A percentile compares a stretch with the other conserved stretches of the same genome.
Conservation (phyloP, 257 asterid genomes). For the Osmanthus fragrans region DNA sequence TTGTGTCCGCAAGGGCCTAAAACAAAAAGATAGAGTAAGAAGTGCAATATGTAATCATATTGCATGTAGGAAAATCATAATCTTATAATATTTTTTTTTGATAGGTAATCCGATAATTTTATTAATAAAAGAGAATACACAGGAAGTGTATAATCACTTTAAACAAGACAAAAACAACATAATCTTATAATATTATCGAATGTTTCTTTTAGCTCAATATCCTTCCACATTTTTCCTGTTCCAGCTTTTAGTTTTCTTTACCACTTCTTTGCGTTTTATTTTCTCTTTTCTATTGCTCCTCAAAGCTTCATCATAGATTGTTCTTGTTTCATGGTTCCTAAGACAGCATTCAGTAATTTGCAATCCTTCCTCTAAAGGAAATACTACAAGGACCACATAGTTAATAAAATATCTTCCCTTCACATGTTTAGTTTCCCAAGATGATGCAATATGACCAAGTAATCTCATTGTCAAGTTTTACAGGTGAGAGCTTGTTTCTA, state of each 20-base stretch:
- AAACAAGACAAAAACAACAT: too few relatives aligned
- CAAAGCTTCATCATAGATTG: conserved; percentile 2
- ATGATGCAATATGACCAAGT: background rate
- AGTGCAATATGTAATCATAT: conserved; percentile 8
- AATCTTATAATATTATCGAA: background rate
- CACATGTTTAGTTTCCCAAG: conserved; percentile 1
- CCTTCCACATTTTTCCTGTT: background rate
- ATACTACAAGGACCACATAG: conserved; percentile 9
- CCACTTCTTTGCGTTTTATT: background rate
- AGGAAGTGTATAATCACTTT: too few relatives aligned
- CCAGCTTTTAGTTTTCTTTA: background rate
- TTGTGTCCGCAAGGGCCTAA: conserved; percentile 79
- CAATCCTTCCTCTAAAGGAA: conserved; percentile 8
- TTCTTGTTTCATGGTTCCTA: background rate
- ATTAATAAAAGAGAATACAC: too few relatives aligned
- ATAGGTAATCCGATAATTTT: too few relatives aligned
- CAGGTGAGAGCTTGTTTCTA: background rate
- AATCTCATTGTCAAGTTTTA: conserved; percentile 4
- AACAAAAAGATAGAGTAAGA: conserved; percentile 28
- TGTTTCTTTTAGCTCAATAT: background rate
- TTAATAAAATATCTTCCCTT: conserved; percentile 1
- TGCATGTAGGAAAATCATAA: background rate
- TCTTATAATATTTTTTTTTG: background rate
- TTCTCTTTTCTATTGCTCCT: background rate
- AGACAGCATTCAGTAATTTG: background rate